Conservation (phyloP, 306 rosid genomes). For the Gastrolobium bilobum region DNA sequence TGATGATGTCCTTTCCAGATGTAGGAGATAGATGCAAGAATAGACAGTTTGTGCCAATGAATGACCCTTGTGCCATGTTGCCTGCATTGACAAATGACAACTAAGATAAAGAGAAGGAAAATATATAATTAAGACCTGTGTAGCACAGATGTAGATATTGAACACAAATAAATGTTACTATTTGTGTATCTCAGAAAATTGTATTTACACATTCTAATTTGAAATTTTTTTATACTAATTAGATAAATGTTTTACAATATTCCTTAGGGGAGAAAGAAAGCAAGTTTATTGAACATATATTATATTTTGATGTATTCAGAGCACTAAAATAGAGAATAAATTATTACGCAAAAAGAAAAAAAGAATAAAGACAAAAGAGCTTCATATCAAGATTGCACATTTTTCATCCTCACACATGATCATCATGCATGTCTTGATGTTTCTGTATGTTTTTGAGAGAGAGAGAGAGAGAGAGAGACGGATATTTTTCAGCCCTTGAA, state of each 20-base stretch:
- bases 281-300: not conserved
- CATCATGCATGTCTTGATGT: constrained; percentile 9
- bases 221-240: constrained; percentile 25
- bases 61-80: constrained; percentile 99
- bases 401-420: constrained; percentile 7
- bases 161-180: constrained; percentile 4
- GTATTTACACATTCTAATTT: constrained; percentile 15
- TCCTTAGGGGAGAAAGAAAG: not conserved
- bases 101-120: constrained; percentile 49
- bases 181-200: constrained; percentile 21
- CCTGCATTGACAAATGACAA: constrained; percentile 69
- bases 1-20: constrained; percentile 86
- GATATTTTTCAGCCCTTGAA: not conserved
- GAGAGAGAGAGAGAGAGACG: not conserved
- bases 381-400: constrained; percentile 8
- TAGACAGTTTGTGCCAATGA: constrained; percentile 97
- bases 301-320: constrained; percentile 11
- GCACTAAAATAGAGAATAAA: constrained; percentile 18
- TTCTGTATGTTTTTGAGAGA: not conserved
- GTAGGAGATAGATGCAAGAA: constrained; percentile 94
- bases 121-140: not conserved
- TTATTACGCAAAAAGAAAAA: not conserved
- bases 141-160: constrained; percentile 5
- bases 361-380: not conserved
- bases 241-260: constrained; percentile 12